Percentiles rank a stretch among this genome's conserved stretches.
Evolutionary conservation across 1,284 basidiomycete genomes (phyloP).

Genomic region (Fistulina hepatica): DNA sequence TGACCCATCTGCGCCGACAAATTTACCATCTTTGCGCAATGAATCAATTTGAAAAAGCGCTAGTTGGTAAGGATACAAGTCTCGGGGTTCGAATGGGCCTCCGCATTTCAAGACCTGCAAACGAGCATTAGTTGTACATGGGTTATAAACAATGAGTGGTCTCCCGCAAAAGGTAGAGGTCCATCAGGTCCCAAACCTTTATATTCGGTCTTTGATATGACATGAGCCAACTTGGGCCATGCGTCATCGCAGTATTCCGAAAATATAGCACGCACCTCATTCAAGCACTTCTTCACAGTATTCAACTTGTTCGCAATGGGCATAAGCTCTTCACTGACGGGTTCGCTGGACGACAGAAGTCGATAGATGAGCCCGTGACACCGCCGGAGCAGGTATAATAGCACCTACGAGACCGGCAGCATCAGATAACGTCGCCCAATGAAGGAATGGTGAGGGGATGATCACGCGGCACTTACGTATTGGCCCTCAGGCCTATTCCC

Average conservation of each 20-base stretch:
- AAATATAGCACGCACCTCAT: too few species aligned
- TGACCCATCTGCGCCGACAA: slow-evolving; percentile 70
- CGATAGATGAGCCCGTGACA: slow-evolving; percentile 97
- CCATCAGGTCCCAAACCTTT: too few species aligned
- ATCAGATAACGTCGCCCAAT: too few species aligned
- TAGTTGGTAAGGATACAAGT: slow-evolving; percentile 95
- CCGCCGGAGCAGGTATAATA: slow-evolving; percentile 85
- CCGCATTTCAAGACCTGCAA: slow-evolving; percentile 96
- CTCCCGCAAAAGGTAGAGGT: too few species aligned
- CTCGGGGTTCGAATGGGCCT: slow-evolving; percentile 89
- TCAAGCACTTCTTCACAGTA: slow-evolving; percentile 92
- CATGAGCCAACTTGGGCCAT: too few species aligned
- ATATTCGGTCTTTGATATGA: too few species aligned
- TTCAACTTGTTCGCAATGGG: slow-evolving; percentile 91
- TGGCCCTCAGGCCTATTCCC: slow-evolving; percentile 87
- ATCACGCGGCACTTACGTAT: slow-evolving; percentile 48
- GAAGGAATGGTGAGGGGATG: background rate
- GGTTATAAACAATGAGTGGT: too few species aligned
- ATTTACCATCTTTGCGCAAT: slow-evolving; percentile 87
- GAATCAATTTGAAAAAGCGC: slow-evolving; percentile 94
- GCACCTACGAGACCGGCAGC: too few species aligned
- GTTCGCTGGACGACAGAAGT: slow-evolving; percentile 92
- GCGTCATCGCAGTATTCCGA: too few species aligned
- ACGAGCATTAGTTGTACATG: too few species aligned
- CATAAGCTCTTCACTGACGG: slow-evolving; percentile 97